A percentile compares a stretch with the other conserved stretches of the same genome.
These are phyloP conservation scores for Geosmithia flava DNA, from an alignment of 2,329 filamentous ascomycete species.

Conservation along the genomic window DNA sequence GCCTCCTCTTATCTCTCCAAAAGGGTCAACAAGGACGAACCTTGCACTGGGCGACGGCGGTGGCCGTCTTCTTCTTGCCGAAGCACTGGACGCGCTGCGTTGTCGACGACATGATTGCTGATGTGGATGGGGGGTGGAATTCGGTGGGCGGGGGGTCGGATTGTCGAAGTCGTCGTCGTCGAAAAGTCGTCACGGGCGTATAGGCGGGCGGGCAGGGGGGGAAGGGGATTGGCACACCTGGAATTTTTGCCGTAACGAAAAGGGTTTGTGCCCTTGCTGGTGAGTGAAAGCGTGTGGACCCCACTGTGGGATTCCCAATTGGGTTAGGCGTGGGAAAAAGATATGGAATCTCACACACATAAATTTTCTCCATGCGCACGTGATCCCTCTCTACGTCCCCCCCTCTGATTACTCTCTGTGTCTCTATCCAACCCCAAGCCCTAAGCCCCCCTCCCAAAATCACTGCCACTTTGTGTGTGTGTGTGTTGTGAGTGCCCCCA, in stretches of 20 bases:
- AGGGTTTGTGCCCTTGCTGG: conserved; percentile 6
- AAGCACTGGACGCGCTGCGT: conserved; percentile 90
- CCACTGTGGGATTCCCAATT: background rate
- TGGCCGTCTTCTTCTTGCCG: conserved; percentile 95
- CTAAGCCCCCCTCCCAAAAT: conserved; percentile 19
- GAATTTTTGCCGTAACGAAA: conserved; percentile 1
- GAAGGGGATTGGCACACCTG: conserved; percentile 2
- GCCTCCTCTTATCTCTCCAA: background rate
- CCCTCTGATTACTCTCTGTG: too few species aligned
- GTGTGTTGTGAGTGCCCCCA: background rate
- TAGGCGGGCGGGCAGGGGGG: background rate
- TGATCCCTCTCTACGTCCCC: too few species aligned
- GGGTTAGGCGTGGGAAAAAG: background rate
- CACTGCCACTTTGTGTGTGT: conserved; percentile 3
- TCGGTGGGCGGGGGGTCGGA: background rate
- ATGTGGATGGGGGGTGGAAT: conserved; percentile 1
- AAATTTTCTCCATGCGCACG: background rate
- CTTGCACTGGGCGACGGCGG: conserved; percentile 87
- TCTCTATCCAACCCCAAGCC: conserved; percentile 10
- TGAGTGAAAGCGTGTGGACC: background rate
- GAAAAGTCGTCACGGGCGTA: conserved; percentile 2
- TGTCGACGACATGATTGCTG: conserved; percentile 60
- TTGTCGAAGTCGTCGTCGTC: background rate
- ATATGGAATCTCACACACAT: background rate
- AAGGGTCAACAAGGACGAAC: conserved; percentile 32